Evolutionary conservation across 208 protist genomes (phyloP), one percentile per base, ranked within the genome.

Genomic region (Tritrichomonas musculus): DNA sequence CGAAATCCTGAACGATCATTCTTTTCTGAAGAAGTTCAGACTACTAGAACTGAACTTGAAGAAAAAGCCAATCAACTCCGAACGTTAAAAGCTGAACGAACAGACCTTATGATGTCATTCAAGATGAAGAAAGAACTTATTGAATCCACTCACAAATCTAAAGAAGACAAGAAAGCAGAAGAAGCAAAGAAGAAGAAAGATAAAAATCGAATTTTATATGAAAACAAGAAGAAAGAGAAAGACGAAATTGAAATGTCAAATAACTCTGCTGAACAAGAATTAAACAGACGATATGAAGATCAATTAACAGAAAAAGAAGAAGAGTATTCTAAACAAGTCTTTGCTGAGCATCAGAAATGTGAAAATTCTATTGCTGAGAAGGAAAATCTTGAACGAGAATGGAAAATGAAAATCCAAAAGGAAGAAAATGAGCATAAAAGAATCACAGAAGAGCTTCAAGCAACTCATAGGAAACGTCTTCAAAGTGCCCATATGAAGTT

Each of bases 221-320:
- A 92, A 53, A 92, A 92, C 47, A 92, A 53, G 47, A 88, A 88
- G 47, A 88, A 88, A 47, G 47, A 88, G n/a, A 88, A 88, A 50
- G 77, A 88, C 57, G 77, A 88, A 88, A 57, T 49, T 33, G 77
- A 88, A n/a, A 88, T 88, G 77, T 33, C 14, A 27, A 88, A 88
- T 30, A 88, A 88, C 5, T 25, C 41, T 1, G 20, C 53, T 33
- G 77, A 88, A 44, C 33, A 88, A 47, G 0, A 47, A 60, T 53
- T 88, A 44, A 88, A 53, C 47, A 88, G 57, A 57, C 27, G 41
- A 50, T 57, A 33, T 25, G 47, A 88, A 44, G 77, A 88, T 49
- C 20, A n/a, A 33, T 44, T 88, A 20, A 47, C 77, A 13, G 77
- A 25, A 57, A 53, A 88, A 50, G 77, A 88, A 27, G 77, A 88